Evolutionary conservation across 1,284 basidiomycete species (phyloP), one percentile per base, ranked within the genome.

Genomic region (Apiotrichum laibachii): DNA sequence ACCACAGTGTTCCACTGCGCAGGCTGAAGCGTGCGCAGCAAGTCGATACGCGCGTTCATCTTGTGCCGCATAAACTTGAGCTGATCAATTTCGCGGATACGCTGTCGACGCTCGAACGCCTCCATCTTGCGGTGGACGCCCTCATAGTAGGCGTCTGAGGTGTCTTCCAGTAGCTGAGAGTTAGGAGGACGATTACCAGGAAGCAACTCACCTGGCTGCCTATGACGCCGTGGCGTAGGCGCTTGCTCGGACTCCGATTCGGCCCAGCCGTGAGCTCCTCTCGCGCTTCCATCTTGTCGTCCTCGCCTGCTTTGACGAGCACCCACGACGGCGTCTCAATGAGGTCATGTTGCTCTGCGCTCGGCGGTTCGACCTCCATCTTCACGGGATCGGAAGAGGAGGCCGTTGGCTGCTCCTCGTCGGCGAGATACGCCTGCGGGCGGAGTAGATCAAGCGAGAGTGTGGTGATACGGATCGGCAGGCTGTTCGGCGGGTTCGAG

Each of bases 51-150:
- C 69, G 90, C 86, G 69, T 88, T 87, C 68, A 96, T 85, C 75
- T 92, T 93, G 79, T 92, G 90, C 63, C 92, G 89, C 70, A 92
- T 90, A 64, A 91, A 88, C 72, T 88, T 86, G 60, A 96, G 83
- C 70, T 91, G 90, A 75, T 94, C 92, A 75, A 90, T 89, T 77
- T 95, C 92, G 56, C 90, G 84, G 44, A 90, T 80, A 4, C 90
- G 85, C 71, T 88, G 86, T 13, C 89, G 84, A 72, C 90, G 90
- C 76, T 95, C 92, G 58, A 90, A 87, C 18, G 84, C 84, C 73
- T 94, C 92, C 73, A 88, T 91, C 72, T 89, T 90, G 57, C 86
- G 84, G 77, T 95, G 92, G 43, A 90, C 84, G 59, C 85, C 85
- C 73, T 89, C 85, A 72, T 93, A 96, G n/a, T 84, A 85, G 18